phyloP scores from a whole-genome alignment of 257 asterid species.

The Plantago elongata region DNA sequence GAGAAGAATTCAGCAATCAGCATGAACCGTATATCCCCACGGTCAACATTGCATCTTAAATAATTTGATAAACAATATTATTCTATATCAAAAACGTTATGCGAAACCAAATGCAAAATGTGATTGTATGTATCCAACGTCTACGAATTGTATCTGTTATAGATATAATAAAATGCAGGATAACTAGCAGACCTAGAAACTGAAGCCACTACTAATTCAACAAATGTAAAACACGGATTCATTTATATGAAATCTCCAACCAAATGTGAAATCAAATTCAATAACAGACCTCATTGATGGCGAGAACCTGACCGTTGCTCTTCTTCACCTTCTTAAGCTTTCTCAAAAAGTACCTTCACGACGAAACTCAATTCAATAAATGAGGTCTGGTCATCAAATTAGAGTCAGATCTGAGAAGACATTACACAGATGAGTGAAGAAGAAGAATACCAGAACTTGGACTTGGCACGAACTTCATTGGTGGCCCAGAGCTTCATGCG shows the following conservation, averaged over 20 bases:
- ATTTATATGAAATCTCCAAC: too few species aligned
- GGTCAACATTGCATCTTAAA: too few species aligned
- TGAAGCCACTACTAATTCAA: neutral
- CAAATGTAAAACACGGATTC: neutral
- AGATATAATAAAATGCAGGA: too few species aligned
- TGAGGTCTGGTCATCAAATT: neutral
- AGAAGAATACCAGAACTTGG: constrained; percentile 68
- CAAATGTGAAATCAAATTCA: neutral
- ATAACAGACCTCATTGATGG: constrained; percentile 66
- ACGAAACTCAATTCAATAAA: neutral
- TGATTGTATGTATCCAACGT: neutral
- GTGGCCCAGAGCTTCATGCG: constrained; percentile 97
- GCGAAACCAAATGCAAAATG: neutral
- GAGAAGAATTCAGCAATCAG: too few species aligned
- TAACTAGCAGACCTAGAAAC: neutral
- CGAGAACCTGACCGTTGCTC: constrained; percentile 86
- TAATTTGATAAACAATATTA: neutral
- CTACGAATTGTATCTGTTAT: too few species aligned
- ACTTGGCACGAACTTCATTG: constrained; percentile 91
- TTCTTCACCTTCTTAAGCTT: constrained; percentile 87
- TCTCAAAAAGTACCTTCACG: constrained; percentile 80
- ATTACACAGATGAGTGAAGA: neutral
- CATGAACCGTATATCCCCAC: too few species aligned
- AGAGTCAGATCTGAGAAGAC: neutral
- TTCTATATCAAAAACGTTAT: neutral